Base-by-base conservation (phyloP, 78 protist species). In the Diacronema lutheri region DNA sequence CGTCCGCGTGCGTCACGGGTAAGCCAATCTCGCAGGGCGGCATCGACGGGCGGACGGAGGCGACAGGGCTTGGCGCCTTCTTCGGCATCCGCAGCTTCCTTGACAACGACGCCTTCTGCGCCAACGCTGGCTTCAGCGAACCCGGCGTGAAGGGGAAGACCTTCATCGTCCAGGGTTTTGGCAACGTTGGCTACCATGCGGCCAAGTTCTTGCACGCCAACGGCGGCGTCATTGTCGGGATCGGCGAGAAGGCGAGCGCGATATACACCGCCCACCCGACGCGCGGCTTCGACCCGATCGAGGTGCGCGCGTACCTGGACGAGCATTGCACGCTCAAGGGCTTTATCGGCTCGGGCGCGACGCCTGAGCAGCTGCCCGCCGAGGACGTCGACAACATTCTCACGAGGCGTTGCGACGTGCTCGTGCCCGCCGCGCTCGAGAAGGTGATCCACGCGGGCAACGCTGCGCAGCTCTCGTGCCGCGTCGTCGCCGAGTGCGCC, bases 61-160 rank as follows among this genome's bases (percentile, higher is more conserved):
- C 98, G 40, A 96, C 98, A 23, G 98, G 98, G 35, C 90, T 96
- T 20, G 98, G 98, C 60, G 96, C 94, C 64, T 93, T 85, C 88
- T 96, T 86, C 78, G 94, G 94, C 16, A 44, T 44, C 50, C 50
- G 81, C 65, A 2, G 23, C 21, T 12, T 76, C n/a, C 37, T 38
- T 3, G 14, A n/a, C 41, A 7, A 44, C 50, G 7, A 7, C 16
- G 31, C 31, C 65, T 12, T 81, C 37, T 9, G 33, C 57, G 35
- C 9, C 29, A 19, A 57, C n/a, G 71, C 0, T 9, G 62, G 78
- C 44, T 10, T 86, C 13, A 40, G 26, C 44, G 29, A 44, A 7
- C 50, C 50, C 16, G 93, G 92, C 44, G 12, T 92, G 64, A 37
- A 77, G 50, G 93, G 55, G 65, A 90, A 86, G 89, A 83, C 44